Evolutionary conservation across 2,329 filamentous ascomycete genomes (phyloP), one percentile per base, ranked within the genome.

Genomic region (Microsporum canis): DNA sequence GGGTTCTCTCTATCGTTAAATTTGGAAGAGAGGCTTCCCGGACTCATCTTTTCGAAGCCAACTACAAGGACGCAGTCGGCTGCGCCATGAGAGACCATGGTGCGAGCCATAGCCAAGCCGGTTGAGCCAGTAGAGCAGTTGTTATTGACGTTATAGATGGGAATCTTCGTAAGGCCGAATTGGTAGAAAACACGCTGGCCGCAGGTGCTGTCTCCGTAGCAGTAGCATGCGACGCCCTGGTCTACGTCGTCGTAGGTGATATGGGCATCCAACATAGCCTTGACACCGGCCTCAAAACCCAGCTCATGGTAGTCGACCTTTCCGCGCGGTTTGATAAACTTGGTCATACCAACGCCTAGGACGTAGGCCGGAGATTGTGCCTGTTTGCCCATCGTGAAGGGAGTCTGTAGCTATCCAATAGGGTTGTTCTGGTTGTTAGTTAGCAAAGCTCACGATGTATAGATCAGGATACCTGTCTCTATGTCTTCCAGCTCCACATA

Each of bases 101-200:
- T 89, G 38, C 91, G 81, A 1, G 83, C 94, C 82, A 97, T 87
- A 71, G 86, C 86, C 62, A 97, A 78, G 6, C 92, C 94, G 0
- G 92, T 96, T 3, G 87, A 91, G n/a, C 92, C 94, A 0, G 92
- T 97, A 3, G 89, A 89, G 81, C 92, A 97, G 80, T 96, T 96
- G 82, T 97, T 97, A 83, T 96, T 97, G 71, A 96, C 90, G 71
- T 97, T 97, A 81, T 95, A 91, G 72, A 97, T 90, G 70, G 92
- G 92, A 68, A 97, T 96, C 71, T 88, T 82, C 49, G 91, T 96
- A 87, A 97, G 91, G 78, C 92, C 94, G 75, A 97, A 96, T 77
- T 97, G 92, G 78, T 97, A 97, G 78, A 97, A 96, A 71, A 97
- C 91, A 66, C 92, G 87, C 80, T 97, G 92, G 56, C 92, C 92